phyloP scores from a whole-genome alignment of 208 protist genomes.

The Willaertia magna region DNA sequence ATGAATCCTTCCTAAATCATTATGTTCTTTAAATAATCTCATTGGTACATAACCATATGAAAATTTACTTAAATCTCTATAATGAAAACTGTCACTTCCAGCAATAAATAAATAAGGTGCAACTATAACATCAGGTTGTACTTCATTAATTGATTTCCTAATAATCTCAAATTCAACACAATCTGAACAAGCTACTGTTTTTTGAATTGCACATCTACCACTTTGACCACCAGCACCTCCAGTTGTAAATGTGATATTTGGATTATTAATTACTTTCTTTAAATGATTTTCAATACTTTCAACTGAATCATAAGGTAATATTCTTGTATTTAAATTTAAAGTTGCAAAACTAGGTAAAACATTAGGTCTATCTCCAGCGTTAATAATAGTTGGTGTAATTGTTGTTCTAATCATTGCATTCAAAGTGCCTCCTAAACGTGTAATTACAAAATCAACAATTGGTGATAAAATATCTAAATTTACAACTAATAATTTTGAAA shows the following conservation, averaged over 20 bases:
- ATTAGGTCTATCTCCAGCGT: background rate
- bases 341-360: background rate
- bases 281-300: background rate
- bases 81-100: background rate
- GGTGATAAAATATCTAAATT: background rate
- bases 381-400: background rate
- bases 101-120: background rate
- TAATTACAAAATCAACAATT: background rate
- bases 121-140: background rate
- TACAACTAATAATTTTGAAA: background rate
- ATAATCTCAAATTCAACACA: background rate
- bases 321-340: background rate
- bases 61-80: background rate
- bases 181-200: background rate
- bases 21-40: background rate
- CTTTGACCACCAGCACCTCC: background rate
- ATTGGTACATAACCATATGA: background rate
- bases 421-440: background rate
- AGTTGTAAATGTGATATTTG: background rate
- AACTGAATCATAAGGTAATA: background rate
- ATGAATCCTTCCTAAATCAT: background rate
- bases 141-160: background rate
- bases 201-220: too few species aligned
- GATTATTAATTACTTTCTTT: background rate
- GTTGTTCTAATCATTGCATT: background rate